Base-by-base conservation (phyloP, 208 protist species). In the Crithidia brevicula region DNA sequence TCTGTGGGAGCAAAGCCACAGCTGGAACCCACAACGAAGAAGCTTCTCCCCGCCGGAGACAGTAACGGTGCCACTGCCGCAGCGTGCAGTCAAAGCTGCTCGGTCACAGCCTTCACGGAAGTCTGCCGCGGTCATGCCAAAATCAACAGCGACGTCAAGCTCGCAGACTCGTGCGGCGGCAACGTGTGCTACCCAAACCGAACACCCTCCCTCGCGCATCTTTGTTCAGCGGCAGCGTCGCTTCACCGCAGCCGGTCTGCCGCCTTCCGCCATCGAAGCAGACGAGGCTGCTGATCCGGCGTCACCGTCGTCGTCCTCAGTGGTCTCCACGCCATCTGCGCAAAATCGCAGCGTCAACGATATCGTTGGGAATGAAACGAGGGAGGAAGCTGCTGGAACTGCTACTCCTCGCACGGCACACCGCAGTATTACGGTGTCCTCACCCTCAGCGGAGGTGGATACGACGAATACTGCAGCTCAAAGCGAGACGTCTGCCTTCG, bases 1-100 rank as follows among this genome's bases (percentile, higher is more conserved):
- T 23, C 33, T 78, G 25, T 78, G 72, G 72, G 20, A 25, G 43
- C 70, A 76, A 56, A 47, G 43, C 10, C 70, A 76, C 62, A 76
- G 54, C 49, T 76, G 70, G 70, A 53, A 68, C 36, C 70, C 70
- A 43, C 62, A 66, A 6, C 42, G 70, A 5, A 20, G 13, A 10
- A 13, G n/a, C n/a, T n/a, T 67, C 22, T n/a, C 34, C 22, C 47
- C 33, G 18, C n/a, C 5, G 25, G 31, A 40, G n/a, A n/a, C n/a
- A n/a, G n/a, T n/a, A n/a, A n/a, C n/a, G n/a, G n/a, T n/a, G n/a
- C 7, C 36, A 31, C 36, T 11, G 11, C 3, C 1, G 8, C 36
- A 13, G 15, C 31, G 22, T 1, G 34, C n/a, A 43, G 51, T 33
- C n/a, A 28, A 23, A 10, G 22, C 28, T 3, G 31, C 7, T 5